A percentile compares a stretch with the other conserved stretches of the same genome.
Conservation (phyloP, 306 rosid species). For the Acacia confusa region DNA sequence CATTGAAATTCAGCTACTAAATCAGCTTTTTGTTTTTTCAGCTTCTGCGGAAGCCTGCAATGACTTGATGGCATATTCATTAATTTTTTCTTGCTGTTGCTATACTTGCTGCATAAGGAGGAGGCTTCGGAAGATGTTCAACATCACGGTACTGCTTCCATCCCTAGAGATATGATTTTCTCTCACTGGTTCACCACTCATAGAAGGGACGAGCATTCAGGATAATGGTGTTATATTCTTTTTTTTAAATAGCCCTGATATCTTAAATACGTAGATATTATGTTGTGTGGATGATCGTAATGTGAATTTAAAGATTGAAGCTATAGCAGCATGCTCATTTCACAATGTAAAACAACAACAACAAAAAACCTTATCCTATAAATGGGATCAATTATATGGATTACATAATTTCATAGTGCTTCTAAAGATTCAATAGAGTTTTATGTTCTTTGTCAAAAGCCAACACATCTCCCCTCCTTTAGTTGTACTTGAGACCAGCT, state of each 20-base stretch:
- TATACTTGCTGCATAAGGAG: conserved; percentile 91
- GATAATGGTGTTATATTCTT: background rate
- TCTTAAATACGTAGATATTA: background rate
- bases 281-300: background rate
- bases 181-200: background rate
- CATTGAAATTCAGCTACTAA: conserved; percentile 10
- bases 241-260: background rate
- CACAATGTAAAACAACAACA: background rate
- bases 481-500: background rate
- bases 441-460: background rate
- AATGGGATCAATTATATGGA: background rate
- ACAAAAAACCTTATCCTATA: background rate
- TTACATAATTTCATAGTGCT: background rate
- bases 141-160: conserved; percentile 65
- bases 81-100: conserved; percentile 89
- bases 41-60: conserved; percentile 90
- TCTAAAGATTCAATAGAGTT: background rate
- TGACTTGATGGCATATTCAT: conserved; percentile 88
- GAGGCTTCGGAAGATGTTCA: conserved; percentile 76
- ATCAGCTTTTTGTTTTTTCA: conserved; percentile 37
- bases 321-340: background rate
- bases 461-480: background rate
- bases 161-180: background rate
- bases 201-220: background rate
- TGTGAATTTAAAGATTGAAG: background rate